Conservation (phyloP, 768 basidiomycete genomes). For the Rhodosporidiobolus odoratus region DNA sequence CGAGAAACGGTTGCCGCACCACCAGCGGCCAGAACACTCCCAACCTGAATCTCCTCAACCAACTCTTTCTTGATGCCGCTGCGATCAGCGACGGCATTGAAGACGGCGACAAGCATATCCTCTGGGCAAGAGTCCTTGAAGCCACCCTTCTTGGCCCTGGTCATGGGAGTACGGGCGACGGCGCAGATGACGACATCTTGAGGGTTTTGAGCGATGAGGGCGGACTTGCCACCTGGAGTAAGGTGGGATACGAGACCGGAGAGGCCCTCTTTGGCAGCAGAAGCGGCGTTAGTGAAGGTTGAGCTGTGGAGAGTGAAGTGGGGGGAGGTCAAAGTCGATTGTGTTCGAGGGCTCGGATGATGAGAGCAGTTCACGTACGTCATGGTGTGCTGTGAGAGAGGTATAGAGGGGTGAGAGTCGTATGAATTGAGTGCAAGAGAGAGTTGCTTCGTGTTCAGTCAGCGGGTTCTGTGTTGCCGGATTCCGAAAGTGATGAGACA, state of each 20-base stretch:
- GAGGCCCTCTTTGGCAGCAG: constrained; percentile 26
- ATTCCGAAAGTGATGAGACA: too few relatives aligned
- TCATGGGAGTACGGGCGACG: constrained; percentile 84
- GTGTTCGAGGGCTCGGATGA: not conserved
- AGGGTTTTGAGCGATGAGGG: constrained; percentile 17
- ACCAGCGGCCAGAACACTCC: constrained; percentile 80
- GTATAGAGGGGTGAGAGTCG: too few relatives aligned
- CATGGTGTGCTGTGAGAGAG: too few relatives aligned
- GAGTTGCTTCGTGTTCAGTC: too few relatives aligned
- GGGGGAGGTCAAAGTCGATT: too few relatives aligned
- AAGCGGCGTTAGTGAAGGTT: not conserved
- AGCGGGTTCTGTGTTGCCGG: too few relatives aligned
- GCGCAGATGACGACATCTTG: constrained; percentile 67
- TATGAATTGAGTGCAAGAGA: too few relatives aligned
- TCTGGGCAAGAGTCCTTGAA: constrained; percentile 80
- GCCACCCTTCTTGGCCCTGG: constrained; percentile 79
- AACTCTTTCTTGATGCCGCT: constrained; percentile 41
- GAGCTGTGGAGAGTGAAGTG: not conserved
- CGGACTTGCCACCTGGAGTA: constrained; percentile 24
- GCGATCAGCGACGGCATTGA: constrained; percentile 71
- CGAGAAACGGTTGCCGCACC: constrained; percentile 72
- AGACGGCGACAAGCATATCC: constrained; percentile 72
- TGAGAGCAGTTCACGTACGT: not conserved
- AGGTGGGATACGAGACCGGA: constrained; percentile 30
- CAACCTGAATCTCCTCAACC: constrained; percentile 46